Percentiles rank a stretch among this genome's conserved stretches.
Conservation (phyloP, 2,329 filamentous ascomycete species). For the Grosmannia clavigera region DNA sequence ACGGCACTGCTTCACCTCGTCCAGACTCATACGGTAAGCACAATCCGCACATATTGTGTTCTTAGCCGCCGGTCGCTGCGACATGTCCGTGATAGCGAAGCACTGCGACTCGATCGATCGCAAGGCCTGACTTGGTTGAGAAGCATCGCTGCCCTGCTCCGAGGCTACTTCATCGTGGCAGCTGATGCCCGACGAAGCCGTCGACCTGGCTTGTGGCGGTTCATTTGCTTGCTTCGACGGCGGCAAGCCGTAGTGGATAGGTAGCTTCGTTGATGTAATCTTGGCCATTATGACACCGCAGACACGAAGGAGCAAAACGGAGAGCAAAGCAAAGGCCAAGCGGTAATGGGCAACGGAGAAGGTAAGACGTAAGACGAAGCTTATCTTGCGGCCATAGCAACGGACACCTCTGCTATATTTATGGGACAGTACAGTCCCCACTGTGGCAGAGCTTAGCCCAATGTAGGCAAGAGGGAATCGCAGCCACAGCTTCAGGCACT, state of each 20-base stretch:
- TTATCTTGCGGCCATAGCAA: neutral
- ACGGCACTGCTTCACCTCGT: slow-evolving; percentile 4
- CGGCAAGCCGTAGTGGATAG: neutral
- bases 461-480: neutral
- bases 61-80: slow-evolving; percentile 20
- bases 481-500: neutral
- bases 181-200: neutral
- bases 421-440: neutral
- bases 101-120: slow-evolving; percentile 8
- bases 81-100: slow-evolving; percentile 36
- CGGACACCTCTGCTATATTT: neutral
- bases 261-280: neutral
- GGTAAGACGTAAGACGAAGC: neutral
- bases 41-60: slow-evolving; percentile 26
- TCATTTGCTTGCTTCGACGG: neutral
- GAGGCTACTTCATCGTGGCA: neutral
- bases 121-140: neutral
- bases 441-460: neutral
- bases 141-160: neutral
- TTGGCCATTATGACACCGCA: neutral
- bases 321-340: neutral
- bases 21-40: slow-evolving; percentile 21
- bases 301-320: neutral
- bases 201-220: neutral
- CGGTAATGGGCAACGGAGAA: neutral